These are phyloP conservation scores for Cyberlindnera galapagoensis DNA, from an alignment of 805 yeast species.

Conservation along the genomic window DNA sequence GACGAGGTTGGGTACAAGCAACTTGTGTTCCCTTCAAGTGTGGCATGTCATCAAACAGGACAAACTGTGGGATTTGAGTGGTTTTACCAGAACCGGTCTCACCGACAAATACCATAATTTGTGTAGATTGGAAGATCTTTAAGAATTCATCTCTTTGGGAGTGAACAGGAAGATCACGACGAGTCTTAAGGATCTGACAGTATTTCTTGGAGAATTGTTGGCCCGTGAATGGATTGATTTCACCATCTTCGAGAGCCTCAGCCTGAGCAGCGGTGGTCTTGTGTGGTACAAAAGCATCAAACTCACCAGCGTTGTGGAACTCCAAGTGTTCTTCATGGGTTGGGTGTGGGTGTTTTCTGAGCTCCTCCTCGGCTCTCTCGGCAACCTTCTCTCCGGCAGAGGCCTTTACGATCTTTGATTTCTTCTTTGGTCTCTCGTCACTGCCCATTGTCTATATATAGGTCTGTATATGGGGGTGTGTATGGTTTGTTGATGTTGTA, in stretches of 20 bases:
- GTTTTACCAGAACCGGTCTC: constrained; percentile 99
- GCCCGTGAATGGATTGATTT: constrained; percentile 77
- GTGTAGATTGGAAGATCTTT: constrained; percentile 74
- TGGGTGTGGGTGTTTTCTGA: constrained; percentile 42
- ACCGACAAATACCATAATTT: constrained; percentile 97
- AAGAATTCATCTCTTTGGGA: constrained; percentile 88
- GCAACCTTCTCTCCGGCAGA: constrained; percentile 62
- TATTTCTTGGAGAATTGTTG: constrained; percentile 54
- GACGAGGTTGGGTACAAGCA: constrained; percentile 94
- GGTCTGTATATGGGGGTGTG: no score
- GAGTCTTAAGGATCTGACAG: constrained; percentile 64
- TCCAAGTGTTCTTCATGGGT: constrained; percentile 30
- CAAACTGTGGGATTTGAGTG: constrained; percentile 97
- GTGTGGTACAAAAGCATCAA: constrained; percentile 47
- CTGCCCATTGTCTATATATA: constrained; percentile 7
- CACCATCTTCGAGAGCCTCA: constrained; percentile 47
- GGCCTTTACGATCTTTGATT: constrained; percentile 40
- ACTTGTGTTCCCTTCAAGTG: constrained; percentile 77
- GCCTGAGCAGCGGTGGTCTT: constrained; percentile 64
- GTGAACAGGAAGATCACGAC: constrained; percentile 91
- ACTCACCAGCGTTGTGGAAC: constrained; percentile 64
- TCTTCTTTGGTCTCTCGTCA: constrained; percentile 37
- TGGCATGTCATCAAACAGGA: constrained; percentile 84
- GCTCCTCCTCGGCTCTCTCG: constrained; percentile 55
- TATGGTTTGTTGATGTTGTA: no score